A percentile compares a stretch with the other conserved stretches of the same genome.
Evolutionary conservation across 306 rosid species (phyloP).

Genomic region (Prunus padus): DNA sequence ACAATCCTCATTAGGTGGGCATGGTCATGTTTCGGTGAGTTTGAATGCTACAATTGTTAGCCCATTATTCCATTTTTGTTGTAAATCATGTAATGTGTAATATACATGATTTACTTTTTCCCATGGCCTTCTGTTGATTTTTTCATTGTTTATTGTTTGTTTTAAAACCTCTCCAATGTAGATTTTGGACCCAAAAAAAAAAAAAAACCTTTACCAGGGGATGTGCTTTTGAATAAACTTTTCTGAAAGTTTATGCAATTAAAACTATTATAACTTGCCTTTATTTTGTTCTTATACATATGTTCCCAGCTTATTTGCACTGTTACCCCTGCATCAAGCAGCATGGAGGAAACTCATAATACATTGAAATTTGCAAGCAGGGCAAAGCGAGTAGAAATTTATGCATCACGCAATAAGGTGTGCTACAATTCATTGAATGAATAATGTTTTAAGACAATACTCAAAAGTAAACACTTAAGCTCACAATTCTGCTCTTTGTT

Average conservation of each 20-base stretch:
- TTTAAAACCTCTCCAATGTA: background rate
- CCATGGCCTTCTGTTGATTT: background rate
- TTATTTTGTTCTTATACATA: slow-evolving; percentile 22
- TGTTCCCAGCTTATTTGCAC: slow-evolving; percentile 93
- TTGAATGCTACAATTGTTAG: slow-evolving; percentile 15
- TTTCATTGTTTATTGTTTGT: background rate
- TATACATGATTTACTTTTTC: background rate
- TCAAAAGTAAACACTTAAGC: slow-evolving; percentile 10
- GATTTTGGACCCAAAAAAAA: too few species aligned
- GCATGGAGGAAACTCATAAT: slow-evolving; percentile 99
- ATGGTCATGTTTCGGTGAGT: slow-evolving; percentile 98
- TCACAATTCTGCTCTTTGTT: background rate
- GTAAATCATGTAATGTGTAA: background rate
- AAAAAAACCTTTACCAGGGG: background rate
- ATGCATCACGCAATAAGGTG: slow-evolving; percentile 96
- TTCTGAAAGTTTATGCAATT: slow-evolving; percentile 16
- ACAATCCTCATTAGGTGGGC: slow-evolving; percentile 93
- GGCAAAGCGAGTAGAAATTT: slow-evolving; percentile 97
- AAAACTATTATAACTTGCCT: slow-evolving; percentile 6
- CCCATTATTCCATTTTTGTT: slow-evolving; percentile 4
- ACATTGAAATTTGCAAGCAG: slow-evolving; percentile 99
- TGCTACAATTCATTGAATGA: slow-evolving; percentile 18
- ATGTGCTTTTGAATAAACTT: background rate
- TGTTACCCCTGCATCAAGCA: slow-evolving; percentile 97
- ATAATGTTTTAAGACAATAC: slow-evolving; percentile 9